Percentiles rank a stretch among this genome's conserved stretches.
Conservation (phyloP, 73 alveolate species). For the Paramecium caudatum region DNA sequence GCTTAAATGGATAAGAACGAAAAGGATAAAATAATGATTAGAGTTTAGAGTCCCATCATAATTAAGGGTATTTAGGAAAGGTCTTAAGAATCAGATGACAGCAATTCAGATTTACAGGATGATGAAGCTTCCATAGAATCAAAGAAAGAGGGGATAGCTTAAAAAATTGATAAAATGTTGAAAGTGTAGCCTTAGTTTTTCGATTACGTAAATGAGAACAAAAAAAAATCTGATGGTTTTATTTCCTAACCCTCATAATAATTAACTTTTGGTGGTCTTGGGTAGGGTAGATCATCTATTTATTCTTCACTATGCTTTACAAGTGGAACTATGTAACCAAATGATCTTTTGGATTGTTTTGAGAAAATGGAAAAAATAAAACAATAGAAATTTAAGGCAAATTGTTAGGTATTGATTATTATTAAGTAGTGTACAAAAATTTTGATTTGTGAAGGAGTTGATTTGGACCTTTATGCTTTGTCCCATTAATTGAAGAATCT, state of each 20-base stretch:
- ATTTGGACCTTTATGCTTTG: conserved; percentile 30
- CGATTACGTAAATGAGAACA: not conserved
- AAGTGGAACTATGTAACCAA: conserved; percentile 43
- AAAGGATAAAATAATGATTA: not conserved
- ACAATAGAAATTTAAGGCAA: not conserved
- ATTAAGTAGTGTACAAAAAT: conserved; percentile 41
- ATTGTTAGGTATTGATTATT: not conserved
- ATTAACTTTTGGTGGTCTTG: conserved; percentile 41
- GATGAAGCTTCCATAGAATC: conserved; percentile 5
- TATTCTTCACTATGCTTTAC: conserved; percentile 41
- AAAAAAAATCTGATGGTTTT: not conserved
- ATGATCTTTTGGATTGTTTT: conserved; percentile 48
- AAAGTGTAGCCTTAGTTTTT: not conserved
- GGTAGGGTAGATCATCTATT: conserved; percentile 10
- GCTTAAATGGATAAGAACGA: not conserved
- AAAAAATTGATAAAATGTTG: not conserved
- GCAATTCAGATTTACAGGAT: not conserved
- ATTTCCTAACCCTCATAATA: conserved; percentile 15
- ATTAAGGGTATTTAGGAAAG: not conserved
- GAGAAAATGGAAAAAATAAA: conserved; percentile 55
- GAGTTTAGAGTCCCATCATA: not conserved
- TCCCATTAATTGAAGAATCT: conserved; percentile 27
- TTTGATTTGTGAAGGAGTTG: conserved; percentile 3
- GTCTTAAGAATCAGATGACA: not conserved
- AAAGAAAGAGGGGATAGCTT: not conserved